phyloP scores from a whole-genome alignment of 768 basidiomycete genomes.

The Glaciozyma martinii region DNA sequence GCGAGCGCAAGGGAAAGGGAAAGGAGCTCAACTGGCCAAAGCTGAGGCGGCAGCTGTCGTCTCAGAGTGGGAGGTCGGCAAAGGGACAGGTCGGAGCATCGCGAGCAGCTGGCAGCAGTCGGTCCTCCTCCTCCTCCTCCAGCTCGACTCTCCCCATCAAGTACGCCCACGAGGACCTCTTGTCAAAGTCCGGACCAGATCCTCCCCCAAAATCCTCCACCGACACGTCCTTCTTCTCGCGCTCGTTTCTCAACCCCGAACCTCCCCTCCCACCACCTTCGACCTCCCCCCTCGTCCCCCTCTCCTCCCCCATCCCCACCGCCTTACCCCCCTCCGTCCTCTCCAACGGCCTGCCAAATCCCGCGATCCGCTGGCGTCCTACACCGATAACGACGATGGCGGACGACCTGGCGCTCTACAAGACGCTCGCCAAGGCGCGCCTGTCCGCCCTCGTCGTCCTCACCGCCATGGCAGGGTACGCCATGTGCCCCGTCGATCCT shows the following conservation, averaged over 20 bases:
- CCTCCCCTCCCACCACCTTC: constrained; percentile 20
- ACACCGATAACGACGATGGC: constrained; percentile 7
- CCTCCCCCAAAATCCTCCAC: background rate
- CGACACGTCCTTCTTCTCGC: constrained; percentile 10
- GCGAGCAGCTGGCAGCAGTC: background rate
- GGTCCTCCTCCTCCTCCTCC: background rate
- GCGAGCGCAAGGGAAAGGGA: background rate
- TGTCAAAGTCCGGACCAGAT: background rate
- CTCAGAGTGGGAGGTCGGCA: background rate
- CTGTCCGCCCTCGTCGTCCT: constrained; percentile 77
- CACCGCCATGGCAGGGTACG: constrained; percentile 84
- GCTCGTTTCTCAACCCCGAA: constrained; percentile 15
- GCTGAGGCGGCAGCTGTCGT: background rate
- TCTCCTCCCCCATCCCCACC: constrained; percentile 8
- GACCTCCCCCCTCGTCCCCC: constrained; percentile 28
- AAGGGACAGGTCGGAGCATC: background rate
- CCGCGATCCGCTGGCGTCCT: constrained; percentile 25
- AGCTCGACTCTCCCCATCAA: background rate
- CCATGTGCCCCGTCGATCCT: constrained; percentile 78
- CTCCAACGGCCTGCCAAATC: constrained; percentile 28
- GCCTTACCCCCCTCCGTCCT: constrained; percentile 21
- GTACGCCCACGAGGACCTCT: constrained; percentile 29
- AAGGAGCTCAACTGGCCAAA: background rate
- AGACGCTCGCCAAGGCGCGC: constrained; percentile 36
- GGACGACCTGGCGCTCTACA: constrained; percentile 28